Evolutionary conservation across 768 basidiomycete genomes (phyloP), one percentile per base, ranked within the genome.

Genomic region (Lactifluus rugatus): DNA sequence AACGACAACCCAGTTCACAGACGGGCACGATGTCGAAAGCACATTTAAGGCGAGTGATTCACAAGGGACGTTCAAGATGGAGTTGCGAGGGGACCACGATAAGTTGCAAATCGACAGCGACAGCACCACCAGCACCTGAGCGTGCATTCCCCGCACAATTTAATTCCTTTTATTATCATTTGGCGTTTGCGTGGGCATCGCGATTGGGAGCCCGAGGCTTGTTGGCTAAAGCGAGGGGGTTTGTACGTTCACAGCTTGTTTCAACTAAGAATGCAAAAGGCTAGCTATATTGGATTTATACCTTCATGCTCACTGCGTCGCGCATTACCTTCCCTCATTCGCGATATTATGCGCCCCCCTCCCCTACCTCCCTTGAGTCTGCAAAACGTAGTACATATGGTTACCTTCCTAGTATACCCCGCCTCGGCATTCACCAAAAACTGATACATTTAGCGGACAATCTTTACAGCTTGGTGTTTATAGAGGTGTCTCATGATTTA

Each of bases 1-100:
- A 23, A 62, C 61, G 21, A 62, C 61, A 23, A 50, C 61, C 10
- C 59, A 56, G 21, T 51, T 51, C 31, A 60, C 53, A 17, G 61
- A 60, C 17, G 34, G 25, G 3, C 25, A 4, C 0, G 51, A 31
- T 1, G 44, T 31, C 0, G 52, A 41, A 16, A 46, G 17, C 28
- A 60, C 58, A 2, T 55, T 37, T 36, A 62, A 60, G 28, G 44
- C 14, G 10, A 36, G 10, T 36, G 58, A 60, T 0, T 21, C 51
- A 5, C 14, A 50, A 19, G 61, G 17, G 44, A 37, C 23, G 17
- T 49, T 26, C 54, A 60, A 60, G 37, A 51, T 60, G 52, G 52
- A 48, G 25, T 3, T 54, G 2, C n/a, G n/a, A 32, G 26, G 46
- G 31, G 61, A 39, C 17, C 5, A 54, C 25, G 42, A 42, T 8